These are phyloP conservation scores for Cryptosporidium andersoni DNA, from an alignment of 169 alveolate genomes.

Conservation along the genomic window DNA sequence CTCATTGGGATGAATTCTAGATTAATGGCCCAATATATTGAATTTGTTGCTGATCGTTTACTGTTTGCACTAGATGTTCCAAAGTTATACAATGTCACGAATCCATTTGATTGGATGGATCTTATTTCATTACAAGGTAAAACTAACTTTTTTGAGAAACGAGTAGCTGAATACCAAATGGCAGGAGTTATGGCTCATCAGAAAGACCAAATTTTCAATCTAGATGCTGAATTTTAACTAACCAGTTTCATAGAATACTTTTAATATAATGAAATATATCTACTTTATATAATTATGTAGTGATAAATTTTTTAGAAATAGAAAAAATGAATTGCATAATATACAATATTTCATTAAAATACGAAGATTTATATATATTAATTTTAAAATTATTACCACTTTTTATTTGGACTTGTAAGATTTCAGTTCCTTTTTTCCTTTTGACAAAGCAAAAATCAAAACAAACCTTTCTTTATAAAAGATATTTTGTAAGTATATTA, in stretches of 20 bases:
- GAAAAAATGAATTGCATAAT: background rate
- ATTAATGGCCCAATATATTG: slow-evolving; percentile 95
- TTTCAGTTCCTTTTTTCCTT: background rate
- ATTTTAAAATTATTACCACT: background rate
- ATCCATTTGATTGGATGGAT: slow-evolving; percentile 99
- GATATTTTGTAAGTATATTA: background rate
- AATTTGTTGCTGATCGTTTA: slow-evolving; percentile 97
- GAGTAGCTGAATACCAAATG: slow-evolving; percentile 98
- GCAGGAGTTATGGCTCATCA: slow-evolving; percentile 92
- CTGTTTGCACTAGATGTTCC: slow-evolving; percentile 91
- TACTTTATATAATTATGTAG: background rate
- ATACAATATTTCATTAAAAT: background rate
- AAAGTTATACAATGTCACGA: slow-evolving; percentile 89
- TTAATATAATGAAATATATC: background rate
- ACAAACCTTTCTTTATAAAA: background rate
- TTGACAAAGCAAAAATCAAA: background rate
- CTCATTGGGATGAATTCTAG: slow-evolving; percentile 97
- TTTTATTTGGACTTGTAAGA: background rate
- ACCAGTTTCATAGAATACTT: background rate
- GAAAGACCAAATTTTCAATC: slow-evolving; percentile 78
- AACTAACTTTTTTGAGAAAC: slow-evolving; percentile 98
- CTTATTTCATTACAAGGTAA: slow-evolving; percentile 97
- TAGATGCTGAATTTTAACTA: slow-evolving; percentile 78
- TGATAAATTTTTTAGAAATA: background rate
- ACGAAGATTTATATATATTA: background rate